Evolutionary conservation across 2,329 filamentous ascomycete species (phyloP).

Genomic region (Xylaria sp.): DNA sequence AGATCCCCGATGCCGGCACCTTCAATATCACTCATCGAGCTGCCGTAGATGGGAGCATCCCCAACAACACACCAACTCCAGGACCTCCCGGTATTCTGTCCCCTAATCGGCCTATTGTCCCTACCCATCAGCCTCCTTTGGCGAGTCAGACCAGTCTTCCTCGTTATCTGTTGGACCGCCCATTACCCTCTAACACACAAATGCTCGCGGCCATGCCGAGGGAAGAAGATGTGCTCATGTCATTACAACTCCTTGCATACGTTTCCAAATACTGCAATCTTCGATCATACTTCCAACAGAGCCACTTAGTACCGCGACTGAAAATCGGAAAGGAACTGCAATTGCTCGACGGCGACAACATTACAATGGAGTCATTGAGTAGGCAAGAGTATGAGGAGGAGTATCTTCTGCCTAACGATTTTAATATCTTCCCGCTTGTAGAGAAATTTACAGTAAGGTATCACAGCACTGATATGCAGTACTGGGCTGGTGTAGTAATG

Average conservation of each 20-base stretch:
- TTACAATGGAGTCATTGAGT: constrained; percentile 52
- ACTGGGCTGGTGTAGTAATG: constrained; percentile 99
- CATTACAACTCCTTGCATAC: constrained; percentile 93
- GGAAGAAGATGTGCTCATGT: constrained; percentile 98
- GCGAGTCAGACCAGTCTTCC: constrained; percentile 76
- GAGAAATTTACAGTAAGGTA: constrained; percentile 98
- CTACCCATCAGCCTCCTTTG: constrained; percentile 79
- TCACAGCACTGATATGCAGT: constrained; percentile 97
- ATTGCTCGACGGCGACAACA: constrained; percentile 77
- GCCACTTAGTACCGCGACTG: constrained; percentile 90
- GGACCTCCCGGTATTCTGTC: constrained; percentile 78
- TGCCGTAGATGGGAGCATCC: constrained; percentile 84
- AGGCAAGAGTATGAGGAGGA: constrained; percentile 79
- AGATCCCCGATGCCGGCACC: constrained; percentile 86
- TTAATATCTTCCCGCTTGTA: constrained; percentile 97
- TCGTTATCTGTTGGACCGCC: constrained; percentile 81
- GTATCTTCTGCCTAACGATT: constrained; percentile 90
- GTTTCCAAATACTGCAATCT: constrained; percentile 99
- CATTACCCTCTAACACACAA: constrained; percentile 74
- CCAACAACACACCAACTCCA: constrained; percentile 74
- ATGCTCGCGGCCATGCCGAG: constrained; percentile 92
- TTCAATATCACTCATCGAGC: constrained; percentile 94
- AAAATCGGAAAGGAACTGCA: constrained; percentile 89
- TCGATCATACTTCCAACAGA: constrained; percentile 92
- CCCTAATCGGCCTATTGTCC: constrained; percentile 75